phyloP scores from a whole-genome alignment of 495 filamentous ascomycete genomes.

The Hypoxylon cercidicola region DNA sequence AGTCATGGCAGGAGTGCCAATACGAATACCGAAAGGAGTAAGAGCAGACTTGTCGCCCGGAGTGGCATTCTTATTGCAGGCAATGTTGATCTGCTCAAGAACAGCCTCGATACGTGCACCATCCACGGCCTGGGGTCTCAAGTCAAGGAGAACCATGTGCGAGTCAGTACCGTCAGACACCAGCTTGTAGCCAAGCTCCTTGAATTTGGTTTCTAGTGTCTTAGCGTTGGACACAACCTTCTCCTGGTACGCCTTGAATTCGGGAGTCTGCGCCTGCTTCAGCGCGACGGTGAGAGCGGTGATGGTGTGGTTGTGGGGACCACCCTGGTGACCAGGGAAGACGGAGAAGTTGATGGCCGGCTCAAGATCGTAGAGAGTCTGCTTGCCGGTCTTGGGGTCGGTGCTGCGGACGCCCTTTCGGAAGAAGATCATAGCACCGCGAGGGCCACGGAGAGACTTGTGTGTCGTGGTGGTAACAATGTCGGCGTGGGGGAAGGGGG shows the following conservation, averaged over 20 bases:
- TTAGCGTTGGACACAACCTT: slow-evolving; percentile 94
- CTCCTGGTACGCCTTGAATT: slow-evolving; percentile 96
- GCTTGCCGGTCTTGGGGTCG: slow-evolving; percentile 90
- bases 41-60: slow-evolving; percentile 98
- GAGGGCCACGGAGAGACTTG: slow-evolving; percentile 98
- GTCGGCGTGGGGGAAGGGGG: slow-evolving; percentile 93
- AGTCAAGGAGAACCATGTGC: slow-evolving; percentile 97
- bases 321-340: slow-evolving; percentile 99
- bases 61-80: slow-evolving; percentile 99
- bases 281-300: slow-evolving; percentile 96
- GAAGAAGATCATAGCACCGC: slow-evolving; percentile 99
- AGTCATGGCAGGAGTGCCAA: slow-evolving; percentile 98
- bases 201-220: slow-evolving; percentile 83
- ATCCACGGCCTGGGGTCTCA: slow-evolving; percentile 81
- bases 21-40: slow-evolving; percentile 92
- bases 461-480: slow-evolving; percentile 99
- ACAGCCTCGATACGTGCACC: slow-evolving; percentile 97
- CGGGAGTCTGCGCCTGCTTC: slow-evolving; percentile 90
- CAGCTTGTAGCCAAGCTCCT: slow-evolving; percentile 85
- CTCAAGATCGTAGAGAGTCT: slow-evolving; percentile 93
- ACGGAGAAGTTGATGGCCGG: slow-evolving; percentile 98
- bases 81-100: slow-evolving; percentile 97
- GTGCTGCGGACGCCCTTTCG: slow-evolving; percentile 91
- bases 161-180: slow-evolving; percentile 97
- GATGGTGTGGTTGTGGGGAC: slow-evolving; percentile 99